Evolutionary conservation across 306 rosid genomes (phyloP).

Genomic region (Astragalus membranaceus): DNA sequence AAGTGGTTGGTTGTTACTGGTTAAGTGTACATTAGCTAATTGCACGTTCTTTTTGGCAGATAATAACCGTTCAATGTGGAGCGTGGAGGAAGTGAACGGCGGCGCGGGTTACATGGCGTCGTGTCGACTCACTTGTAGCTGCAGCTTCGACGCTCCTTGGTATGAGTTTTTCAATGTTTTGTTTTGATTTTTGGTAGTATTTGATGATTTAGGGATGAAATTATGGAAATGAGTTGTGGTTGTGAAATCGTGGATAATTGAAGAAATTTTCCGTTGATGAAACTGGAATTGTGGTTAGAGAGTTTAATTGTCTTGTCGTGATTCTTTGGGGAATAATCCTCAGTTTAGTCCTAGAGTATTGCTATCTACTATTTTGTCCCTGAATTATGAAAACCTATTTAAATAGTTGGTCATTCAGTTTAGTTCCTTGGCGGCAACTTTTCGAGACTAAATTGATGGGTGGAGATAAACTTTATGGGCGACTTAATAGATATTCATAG

Average conservation of each 20-base stretch:
- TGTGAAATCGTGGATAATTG: not conserved
- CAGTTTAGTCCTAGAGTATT: no score
- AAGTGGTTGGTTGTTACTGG: not conserved
- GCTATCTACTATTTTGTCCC: no score
- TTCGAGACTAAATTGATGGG: no score
- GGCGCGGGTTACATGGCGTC: constrained; percentile 41
- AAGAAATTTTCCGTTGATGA: not conserved
- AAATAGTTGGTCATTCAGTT: no score
- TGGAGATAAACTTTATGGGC: no score
- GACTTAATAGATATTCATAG: no score
- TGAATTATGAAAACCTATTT: no score
- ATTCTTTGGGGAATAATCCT: not conserved
- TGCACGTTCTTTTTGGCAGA: constrained; percentile 22
- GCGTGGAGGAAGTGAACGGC: constrained; percentile 48
- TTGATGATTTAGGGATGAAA: not conserved
- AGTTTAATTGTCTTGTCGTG: not conserved
- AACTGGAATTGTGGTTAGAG: not conserved
- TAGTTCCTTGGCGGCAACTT: no score
- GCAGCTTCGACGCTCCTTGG: constrained; percentile 52
- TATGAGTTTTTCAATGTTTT: constrained; percentile 14
- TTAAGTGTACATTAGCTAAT: not conserved
- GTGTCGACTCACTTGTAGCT: constrained; percentile 43
- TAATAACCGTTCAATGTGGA: constrained; percentile 68
- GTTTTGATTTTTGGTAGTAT: not conserved
- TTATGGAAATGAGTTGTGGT: not conserved